Evolutionary conservation across 1,284 basidiomycete species (phyloP).

Genomic region (Apiotrichum porosum): DNA sequence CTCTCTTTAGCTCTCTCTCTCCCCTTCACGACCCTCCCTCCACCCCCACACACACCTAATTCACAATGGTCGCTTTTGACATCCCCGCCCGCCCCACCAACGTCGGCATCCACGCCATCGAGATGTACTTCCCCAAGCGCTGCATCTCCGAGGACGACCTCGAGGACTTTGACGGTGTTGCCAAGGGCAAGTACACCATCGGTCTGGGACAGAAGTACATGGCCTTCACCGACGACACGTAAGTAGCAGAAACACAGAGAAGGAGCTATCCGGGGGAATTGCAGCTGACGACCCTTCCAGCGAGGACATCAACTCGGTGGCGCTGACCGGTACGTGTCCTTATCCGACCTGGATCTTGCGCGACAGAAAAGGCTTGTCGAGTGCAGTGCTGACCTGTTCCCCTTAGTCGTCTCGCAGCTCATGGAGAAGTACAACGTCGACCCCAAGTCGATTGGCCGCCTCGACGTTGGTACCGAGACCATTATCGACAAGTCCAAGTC

Average conservation of each 20-base stretch:
- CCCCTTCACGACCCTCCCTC: background rate
- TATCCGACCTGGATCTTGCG: too few relatives aligned
- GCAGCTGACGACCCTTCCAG: slow-evolving; percentile 18
- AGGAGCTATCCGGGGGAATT: background rate
- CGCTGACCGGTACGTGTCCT: slow-evolving; percentile 70
- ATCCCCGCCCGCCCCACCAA: slow-evolving; percentile 67
- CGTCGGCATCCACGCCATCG: slow-evolving; percentile 86
- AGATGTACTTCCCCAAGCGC: slow-evolving; percentile 89
- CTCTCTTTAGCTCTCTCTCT: background rate
- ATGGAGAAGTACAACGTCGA: slow-evolving; percentile 94
- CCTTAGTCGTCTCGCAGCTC: slow-evolving; percentile 71
- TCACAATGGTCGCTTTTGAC: slow-evolving; percentile 32
- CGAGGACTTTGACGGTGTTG: slow-evolving; percentile 91
- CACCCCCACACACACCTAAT: background rate
- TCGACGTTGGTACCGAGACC: slow-evolving; percentile 98
- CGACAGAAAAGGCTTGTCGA: too few relatives aligned
- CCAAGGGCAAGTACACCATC: slow-evolving; percentile 98
- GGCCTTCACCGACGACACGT: slow-evolving; percentile 91
- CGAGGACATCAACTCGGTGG: slow-evolving; percentile 98
- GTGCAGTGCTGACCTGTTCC: too few relatives aligned
- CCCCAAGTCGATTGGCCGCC: slow-evolving; percentile 90
- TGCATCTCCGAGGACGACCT: slow-evolving; percentile 93
- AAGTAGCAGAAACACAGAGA: too few relatives aligned
- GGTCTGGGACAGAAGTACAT: slow-evolving; percentile 97
- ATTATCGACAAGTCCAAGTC: slow-evolving; percentile 99